These are phyloP conservation scores for Suillus fuscotomentosus DNA, from an alignment of 768 basidiomycete species.

Conservation along the genomic window DNA sequence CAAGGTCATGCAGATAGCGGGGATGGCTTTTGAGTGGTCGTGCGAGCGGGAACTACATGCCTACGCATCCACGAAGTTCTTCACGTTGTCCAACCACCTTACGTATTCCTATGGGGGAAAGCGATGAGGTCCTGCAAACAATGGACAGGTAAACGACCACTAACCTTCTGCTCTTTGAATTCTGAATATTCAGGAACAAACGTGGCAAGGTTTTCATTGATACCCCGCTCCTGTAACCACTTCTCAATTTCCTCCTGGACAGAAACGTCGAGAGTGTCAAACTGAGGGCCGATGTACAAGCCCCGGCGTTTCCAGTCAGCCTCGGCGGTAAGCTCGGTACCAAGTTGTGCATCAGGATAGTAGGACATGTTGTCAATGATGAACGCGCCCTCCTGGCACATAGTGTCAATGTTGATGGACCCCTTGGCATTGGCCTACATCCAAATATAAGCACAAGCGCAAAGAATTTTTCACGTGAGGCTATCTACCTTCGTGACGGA, in stretches of 20 bases:
- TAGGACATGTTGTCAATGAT: conserved; percentile 88
- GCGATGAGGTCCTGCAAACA: conserved; percentile 8
- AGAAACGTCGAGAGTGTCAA: conserved; percentile 82
- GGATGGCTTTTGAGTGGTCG: conserved; percentile 1
- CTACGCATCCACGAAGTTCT: conserved; percentile 73
- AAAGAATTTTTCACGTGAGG: background rate
- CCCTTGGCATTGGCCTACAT: conserved; percentile 52
- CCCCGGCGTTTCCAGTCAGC: conserved; percentile 93
- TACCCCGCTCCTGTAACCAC: conserved; percentile 86
- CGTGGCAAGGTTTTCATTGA: conserved; percentile 76
- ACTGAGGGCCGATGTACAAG: conserved; percentile 91
- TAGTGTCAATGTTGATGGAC: conserved; percentile 75
- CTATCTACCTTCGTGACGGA: conserved; percentile 76
- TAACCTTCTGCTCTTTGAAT: conserved; percentile 90
- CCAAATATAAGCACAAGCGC: background rate
- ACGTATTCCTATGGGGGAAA: conserved; percentile 74
- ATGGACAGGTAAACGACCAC: conserved; percentile 21
- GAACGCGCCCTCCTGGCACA: conserved; percentile 77
- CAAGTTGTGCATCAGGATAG: conserved; percentile 72
- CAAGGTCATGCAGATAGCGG: conserved; percentile 2
- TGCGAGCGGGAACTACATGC: background rate
- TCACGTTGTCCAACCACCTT: conserved; percentile 81
- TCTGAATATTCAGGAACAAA: conserved; percentile 90
- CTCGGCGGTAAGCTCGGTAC: conserved; percentile 78
- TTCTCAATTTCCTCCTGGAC: conserved; percentile 93